Evolutionary conservation across 257 asterid genomes (phyloP).

Genomic region (Cinchona pubescens): DNA sequence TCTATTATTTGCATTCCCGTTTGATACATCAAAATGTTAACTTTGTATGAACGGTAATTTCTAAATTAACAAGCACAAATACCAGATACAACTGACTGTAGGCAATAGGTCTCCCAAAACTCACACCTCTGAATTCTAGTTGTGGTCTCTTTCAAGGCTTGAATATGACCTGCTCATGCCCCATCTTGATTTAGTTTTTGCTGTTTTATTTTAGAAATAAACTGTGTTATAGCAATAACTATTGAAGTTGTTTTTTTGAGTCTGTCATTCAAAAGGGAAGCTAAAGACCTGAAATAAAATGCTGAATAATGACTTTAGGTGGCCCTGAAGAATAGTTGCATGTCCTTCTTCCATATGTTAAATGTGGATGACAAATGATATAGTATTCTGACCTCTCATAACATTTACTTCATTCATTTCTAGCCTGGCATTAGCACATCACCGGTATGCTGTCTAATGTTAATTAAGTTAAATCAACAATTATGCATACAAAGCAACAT

Average conservation of each 20-base stretch:
- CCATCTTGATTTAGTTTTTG: background rate
- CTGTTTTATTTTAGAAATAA: background rate
- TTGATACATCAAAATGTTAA: slow-evolving; percentile 1
- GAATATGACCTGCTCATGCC: background rate
- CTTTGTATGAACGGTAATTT: background rate
- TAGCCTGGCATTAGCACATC: background rate
- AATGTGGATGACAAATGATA: background rate
- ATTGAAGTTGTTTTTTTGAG: background rate
- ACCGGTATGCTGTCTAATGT: background rate
- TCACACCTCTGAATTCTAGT: background rate
- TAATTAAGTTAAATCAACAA: background rate
- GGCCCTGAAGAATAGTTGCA: background rate
- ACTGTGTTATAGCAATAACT: background rate
- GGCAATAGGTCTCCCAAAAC: background rate
- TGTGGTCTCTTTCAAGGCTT: background rate
- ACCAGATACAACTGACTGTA: background rate
- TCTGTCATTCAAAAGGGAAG: background rate
- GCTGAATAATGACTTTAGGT: background rate
- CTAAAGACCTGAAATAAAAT: background rate
- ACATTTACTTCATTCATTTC: background rate
- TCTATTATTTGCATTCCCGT: slow-evolving; percentile 16
- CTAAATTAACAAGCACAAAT: background rate
- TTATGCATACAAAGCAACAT: background rate
- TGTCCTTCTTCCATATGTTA: background rate
- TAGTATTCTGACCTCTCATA: background rate